phyloP scores from a whole-genome alignment of 495 filamentous ascomycete genomes.

The Podospora didyma region DNA sequence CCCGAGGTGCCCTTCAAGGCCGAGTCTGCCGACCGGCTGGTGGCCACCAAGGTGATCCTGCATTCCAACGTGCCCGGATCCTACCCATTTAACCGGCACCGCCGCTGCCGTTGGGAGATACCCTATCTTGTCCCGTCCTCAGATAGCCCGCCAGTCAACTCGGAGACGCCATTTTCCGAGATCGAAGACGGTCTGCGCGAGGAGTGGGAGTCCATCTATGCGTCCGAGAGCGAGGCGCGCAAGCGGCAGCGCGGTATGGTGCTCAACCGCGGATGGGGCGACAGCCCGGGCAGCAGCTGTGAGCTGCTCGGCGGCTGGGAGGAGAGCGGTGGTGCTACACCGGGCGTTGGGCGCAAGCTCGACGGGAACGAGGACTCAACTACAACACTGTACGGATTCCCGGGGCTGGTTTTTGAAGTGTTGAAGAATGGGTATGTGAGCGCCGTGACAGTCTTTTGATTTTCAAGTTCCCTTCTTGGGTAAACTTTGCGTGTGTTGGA shows the following conservation, averaged over 20 bases:
- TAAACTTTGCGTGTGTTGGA: too few relatives aligned
- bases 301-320: slow-evolving; percentile 90
- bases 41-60: slow-evolving; percentile 84
- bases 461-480: background rate
- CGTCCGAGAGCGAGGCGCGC: slow-evolving; percentile 56
- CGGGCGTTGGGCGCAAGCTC: slow-evolving; percentile 28
- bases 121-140: slow-evolving; percentile 43
- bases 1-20: slow-evolving; percentile 36
- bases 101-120: slow-evolving; percentile 84
- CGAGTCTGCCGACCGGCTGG: slow-evolving; percentile 53
- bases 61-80: slow-evolving; percentile 94
- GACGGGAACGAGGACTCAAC: slow-evolving; percentile 62
- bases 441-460: slow-evolving; percentile 70
- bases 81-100: slow-evolving; percentile 93
- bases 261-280: slow-evolving; percentile 83
- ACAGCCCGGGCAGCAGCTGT: slow-evolving; percentile 85
- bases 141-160: slow-evolving; percentile 45
- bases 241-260: slow-evolving; percentile 75
- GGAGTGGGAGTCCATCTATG: slow-evolving; percentile 67
- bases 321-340: slow-evolving; percentile 52
- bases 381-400: slow-evolving; percentile 89
- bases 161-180: slow-evolving; percentile 72
- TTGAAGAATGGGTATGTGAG: slow-evolving; percentile 88
- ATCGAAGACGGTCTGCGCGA: slow-evolving; percentile 62
- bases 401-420: slow-evolving; percentile 91